Conservation (phyloP, 2,329 filamentous ascomycete species). For the Stemphylium lycopersici region DNA sequence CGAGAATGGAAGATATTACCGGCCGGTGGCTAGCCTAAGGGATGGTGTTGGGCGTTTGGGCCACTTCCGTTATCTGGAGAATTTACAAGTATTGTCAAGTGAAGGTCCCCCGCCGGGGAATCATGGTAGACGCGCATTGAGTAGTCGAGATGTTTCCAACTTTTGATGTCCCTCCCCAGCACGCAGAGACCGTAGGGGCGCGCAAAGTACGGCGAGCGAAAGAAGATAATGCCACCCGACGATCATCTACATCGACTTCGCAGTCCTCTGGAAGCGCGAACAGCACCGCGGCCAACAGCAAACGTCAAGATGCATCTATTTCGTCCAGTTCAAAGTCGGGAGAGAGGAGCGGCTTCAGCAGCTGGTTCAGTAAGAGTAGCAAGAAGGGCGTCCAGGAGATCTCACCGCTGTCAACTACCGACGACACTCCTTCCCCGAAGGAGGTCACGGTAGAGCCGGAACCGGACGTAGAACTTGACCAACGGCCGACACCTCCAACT, state of each 20-base stretch:
- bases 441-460: slow-evolving; percentile 1
- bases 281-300: slow-evolving; percentile 13
- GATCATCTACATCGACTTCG: slow-evolving; percentile 29
- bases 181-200: slow-evolving; percentile 34
- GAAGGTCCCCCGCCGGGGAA: slow-evolving; percentile 5
- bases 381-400: slow-evolving; percentile 36
- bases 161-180: slow-evolving; percentile 33
- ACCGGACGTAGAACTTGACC: slow-evolving; percentile 8
- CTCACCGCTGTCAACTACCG: slow-evolving; percentile 18
- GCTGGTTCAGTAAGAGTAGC: slow-evolving; percentile 29
- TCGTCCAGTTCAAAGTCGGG: slow-evolving; percentile 15
- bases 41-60: background rate
- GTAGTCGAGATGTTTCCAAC: slow-evolving; percentile 33
- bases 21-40: slow-evolving; percentile 1
- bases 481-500: slow-evolving; percentile 20
- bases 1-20: slow-evolving; percentile 2
- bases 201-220: slow-evolving; percentile 31
- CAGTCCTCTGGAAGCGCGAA: slow-evolving; percentile 30
- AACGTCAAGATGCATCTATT: slow-evolving; percentile 6
- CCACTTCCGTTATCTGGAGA: background rate
- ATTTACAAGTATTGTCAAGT: slow-evolving; percentile 12
- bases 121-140: slow-evolving; percentile 5
- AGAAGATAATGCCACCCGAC: slow-evolving; percentile 24
- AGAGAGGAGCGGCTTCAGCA: slow-evolving; percentile 19
- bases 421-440: slow-evolving; percentile 9